Evolutionary conservation across 129 eudicot species (phyloP).

Genomic region (Deinandra increscens): DNA sequence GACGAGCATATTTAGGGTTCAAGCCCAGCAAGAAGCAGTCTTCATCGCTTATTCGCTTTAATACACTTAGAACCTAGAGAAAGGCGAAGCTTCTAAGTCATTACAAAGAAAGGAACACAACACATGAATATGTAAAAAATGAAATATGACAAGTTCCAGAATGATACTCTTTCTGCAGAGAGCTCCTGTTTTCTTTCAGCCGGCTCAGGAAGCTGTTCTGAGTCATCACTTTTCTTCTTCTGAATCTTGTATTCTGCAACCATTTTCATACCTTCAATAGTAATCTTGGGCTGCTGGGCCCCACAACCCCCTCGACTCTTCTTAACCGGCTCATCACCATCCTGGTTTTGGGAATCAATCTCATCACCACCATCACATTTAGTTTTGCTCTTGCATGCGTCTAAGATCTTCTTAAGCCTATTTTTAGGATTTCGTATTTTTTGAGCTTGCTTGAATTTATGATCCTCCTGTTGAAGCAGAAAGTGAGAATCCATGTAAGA

Average conservation of each 20-base stretch:
- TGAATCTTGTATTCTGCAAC: constrained; percentile 87
- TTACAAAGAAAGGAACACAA: background rate
- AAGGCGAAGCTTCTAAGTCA: constrained; percentile 9
- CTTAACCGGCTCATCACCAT: constrained; percentile 77
- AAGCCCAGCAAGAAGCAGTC: constrained; percentile 84
- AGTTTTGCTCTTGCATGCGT: constrained; percentile 82
- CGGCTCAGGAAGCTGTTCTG: constrained; percentile 97
- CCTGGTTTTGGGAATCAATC: constrained; percentile 75
- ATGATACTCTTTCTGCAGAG: constrained; percentile 85
- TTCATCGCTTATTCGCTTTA: constrained; percentile 86
- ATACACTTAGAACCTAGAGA: constrained; percentile 74
- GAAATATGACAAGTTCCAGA: constrained; percentile 8
- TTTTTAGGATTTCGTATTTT: constrained; percentile 85
- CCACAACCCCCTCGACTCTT: constrained; percentile 96
- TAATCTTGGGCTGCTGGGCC: constrained; percentile 94
- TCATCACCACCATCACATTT: constrained; percentile 99
- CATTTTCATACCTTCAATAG: constrained; percentile 96
- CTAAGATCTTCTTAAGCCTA: constrained; percentile 81
- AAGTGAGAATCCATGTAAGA: background rate
- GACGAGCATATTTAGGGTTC: constrained; percentile 94
- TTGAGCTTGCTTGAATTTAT: constrained; percentile 88
- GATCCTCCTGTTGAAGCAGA: constrained; percentile 59
- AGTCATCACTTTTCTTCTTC: constrained; percentile 90
- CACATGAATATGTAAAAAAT: background rate
- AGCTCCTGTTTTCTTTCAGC: constrained; percentile 91